Conservation (phyloP, 768 basidiomycete genomes). For the Lenzites betulinus region DNA sequence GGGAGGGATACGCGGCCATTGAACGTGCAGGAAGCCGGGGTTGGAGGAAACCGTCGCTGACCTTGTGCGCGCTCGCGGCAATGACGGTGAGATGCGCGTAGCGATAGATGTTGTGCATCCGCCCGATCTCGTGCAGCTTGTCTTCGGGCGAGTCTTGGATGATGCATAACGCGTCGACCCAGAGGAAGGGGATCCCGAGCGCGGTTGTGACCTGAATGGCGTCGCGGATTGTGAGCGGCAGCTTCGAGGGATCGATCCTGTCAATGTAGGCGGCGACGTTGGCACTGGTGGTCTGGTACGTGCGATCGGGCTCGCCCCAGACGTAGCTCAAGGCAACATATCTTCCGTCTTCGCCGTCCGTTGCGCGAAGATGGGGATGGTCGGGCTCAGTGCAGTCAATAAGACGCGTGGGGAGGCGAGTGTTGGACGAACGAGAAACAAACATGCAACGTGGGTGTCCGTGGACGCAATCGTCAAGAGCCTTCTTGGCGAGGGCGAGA, state of each 20-base stretch:
- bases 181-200: slow-evolving; percentile 12
- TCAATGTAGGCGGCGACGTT: slow-evolving; percentile 1
- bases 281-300: not conserved
- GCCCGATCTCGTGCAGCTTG: slow-evolving; percentile 7
- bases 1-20: not conserved
- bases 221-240: slow-evolving; percentile 18
- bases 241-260: not conserved
- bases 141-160: slow-evolving; percentile 16
- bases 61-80: slow-evolving; percentile 7
- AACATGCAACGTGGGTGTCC: slow-evolving; percentile 1
- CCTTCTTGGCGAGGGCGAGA: not conserved
- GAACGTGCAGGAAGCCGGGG: not conserved
- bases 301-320: slow-evolving; percentile 4
- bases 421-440: not conserved
- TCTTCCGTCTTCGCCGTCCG: not conserved
- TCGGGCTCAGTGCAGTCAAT: slow-evolving; percentile 12
- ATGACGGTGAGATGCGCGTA: slow-evolving; percentile 16
- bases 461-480: slow-evolving; percentile 5
- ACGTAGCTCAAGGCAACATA: slow-evolving; percentile 17
- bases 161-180: slow-evolving; percentile 20
- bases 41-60: slow-evolving; percentile 10
- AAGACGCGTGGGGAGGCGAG: slow-evolving; percentile 7
- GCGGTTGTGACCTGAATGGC: slow-evolving; percentile 4
- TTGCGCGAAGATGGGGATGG: not conserved
- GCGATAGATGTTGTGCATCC: not conserved